phyloP scores from a whole-genome alignment of 768 basidiomycete genomes.

The Tylopilus felleus region DNA sequence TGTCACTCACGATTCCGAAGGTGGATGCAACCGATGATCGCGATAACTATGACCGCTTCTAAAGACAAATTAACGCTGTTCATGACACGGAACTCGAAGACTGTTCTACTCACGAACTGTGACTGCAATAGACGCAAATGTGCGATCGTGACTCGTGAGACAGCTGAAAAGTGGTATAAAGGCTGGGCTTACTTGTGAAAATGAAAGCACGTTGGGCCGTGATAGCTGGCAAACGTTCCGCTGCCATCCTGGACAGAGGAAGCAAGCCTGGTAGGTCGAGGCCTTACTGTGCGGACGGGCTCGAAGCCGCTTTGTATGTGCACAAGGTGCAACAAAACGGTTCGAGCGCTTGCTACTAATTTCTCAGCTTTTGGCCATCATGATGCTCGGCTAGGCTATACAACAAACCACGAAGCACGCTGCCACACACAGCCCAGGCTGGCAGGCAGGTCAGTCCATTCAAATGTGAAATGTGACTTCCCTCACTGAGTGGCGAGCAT shows the following conservation, averaged over 20 bases:
- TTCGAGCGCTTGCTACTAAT: background rate
- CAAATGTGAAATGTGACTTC: too few species aligned
- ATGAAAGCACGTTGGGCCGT: constrained; percentile 72
- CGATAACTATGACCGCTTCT: constrained; percentile 76
- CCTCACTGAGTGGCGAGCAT: too few species aligned
- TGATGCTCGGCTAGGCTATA: constrained; percentile 7
- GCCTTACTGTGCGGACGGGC: too few species aligned
- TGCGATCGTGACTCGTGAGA: constrained; percentile 10
- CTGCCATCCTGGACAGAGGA: constrained; percentile 50
- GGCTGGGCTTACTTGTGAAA: constrained; percentile 52
- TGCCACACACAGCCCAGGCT: too few species aligned
- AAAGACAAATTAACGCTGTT: constrained; percentile 8
- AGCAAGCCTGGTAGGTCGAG: constrained; percentile 12
- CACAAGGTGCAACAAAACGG: background rate
- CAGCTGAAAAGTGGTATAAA: background rate
- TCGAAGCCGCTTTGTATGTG: background rate
- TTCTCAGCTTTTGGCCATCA: constrained; percentile 11
- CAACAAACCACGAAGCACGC: too few species aligned
- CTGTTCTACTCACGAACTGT: constrained; percentile 52
- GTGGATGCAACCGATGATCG: constrained; percentile 72
- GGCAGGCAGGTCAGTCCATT: too few species aligned
- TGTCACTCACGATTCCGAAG: constrained; percentile 62
- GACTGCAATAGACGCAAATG: too few species aligned
- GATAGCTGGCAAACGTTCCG: constrained; percentile 69
- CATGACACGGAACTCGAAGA: background rate